phyloP scores from a whole-genome alignment of 2,329 filamentous ascomycete genomes.

The Cladosporium sp. region DNA sequence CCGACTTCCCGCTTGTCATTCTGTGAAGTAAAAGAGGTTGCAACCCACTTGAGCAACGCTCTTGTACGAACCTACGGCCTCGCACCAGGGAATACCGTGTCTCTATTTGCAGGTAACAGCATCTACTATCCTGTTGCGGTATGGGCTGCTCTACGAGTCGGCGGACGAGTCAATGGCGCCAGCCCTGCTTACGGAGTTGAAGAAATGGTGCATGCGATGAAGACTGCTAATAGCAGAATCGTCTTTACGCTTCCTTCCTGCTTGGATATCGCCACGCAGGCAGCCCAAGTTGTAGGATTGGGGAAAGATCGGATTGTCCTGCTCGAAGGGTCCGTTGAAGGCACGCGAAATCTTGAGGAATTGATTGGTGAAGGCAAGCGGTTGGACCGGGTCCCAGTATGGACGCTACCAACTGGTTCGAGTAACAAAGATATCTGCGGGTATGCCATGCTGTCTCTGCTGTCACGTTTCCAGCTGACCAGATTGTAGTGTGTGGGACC shows the following conservation, averaged over 20 bases:
- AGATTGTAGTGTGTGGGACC: background rate
- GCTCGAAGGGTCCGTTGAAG: background rate
- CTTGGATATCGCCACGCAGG: slow-evolving; percentile 53
- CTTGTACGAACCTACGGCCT: slow-evolving; percentile 58
- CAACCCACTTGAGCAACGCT: slow-evolving; percentile 61
- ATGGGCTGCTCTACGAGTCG: slow-evolving; percentile 55
- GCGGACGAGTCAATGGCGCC: slow-evolving; percentile 61
- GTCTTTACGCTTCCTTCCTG: slow-evolving; percentile 56
- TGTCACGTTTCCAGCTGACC: background rate
- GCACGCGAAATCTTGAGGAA: slow-evolving; percentile 25
- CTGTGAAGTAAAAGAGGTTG: slow-evolving; percentile 51
- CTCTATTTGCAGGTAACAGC: slow-evolving; percentile 63
- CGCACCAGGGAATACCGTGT: slow-evolving; percentile 55
- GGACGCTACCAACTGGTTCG: slow-evolving; percentile 51
- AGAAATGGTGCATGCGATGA: slow-evolving; percentile 66
- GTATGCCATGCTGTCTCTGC: background rate
- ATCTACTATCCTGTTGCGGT: slow-evolving; percentile 68
- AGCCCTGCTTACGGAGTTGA: slow-evolving; percentile 66
- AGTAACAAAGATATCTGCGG: slow-evolving; percentile 53
- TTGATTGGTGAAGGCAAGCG: slow-evolving; percentile 42
- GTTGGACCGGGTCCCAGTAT: slow-evolving; percentile 38
- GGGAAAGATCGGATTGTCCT: slow-evolving; percentile 6
- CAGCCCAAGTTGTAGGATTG: slow-evolving; percentile 48
- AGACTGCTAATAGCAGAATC: slow-evolving; percentile 56
- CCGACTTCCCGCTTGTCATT: slow-evolving; percentile 13